Base-by-base conservation (phyloP, 2,329 filamentous ascomycete genomes). In the Aspergillus sp. region DNA sequence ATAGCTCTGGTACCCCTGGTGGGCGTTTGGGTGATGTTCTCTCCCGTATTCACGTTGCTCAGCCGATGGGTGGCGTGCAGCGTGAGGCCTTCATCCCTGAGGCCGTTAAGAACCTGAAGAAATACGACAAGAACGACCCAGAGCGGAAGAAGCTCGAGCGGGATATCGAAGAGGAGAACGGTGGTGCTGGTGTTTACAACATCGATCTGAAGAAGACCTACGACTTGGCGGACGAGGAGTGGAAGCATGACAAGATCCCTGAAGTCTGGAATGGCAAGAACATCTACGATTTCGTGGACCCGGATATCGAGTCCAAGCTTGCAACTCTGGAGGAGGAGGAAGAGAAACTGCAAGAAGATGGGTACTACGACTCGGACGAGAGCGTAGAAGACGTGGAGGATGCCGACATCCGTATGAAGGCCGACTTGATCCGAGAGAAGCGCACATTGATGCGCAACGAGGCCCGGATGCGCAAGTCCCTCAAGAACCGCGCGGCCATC, bases 401-500 rank as follows among this genome's bases (percentile, higher is more conserved):
- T 59, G 86, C 86, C 39, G 88, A 96, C 53, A 81, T 91, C 57
- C 77, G 88, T 59, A 83, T 86, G 75, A 96, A 97, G 77, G 94
- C 93, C 43, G 87, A 95, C 54, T 75, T 94, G 51, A 98, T 98
- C 70, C 85, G 91, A 52, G 90, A 96, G 76, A 96, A 97, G 81
- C 84, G 88, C 58, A 80, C 84, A 53, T 77, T 96, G 52, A 93
- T 97, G 72, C 83, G 87, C 65, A 97, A 97, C 71, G 93, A 94
- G 61, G 86, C 88, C 53, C 86, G 87, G 73, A 89, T 94, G 84
- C 87, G 88, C 73, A 97, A 95, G 77, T 85, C 85, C 38, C 82
- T 98, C 67, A 97, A 98, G 84, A 98, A 98, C 77, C 82, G 89
- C 57, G 91, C 93, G 52, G 80, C 91, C 57, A 94, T 98, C 54